Evolutionary conservation across 176 grass and related monocot species (phyloP), one percentile per base, ranked within the genome.

Genomic region (Themeda triandra): DNA sequence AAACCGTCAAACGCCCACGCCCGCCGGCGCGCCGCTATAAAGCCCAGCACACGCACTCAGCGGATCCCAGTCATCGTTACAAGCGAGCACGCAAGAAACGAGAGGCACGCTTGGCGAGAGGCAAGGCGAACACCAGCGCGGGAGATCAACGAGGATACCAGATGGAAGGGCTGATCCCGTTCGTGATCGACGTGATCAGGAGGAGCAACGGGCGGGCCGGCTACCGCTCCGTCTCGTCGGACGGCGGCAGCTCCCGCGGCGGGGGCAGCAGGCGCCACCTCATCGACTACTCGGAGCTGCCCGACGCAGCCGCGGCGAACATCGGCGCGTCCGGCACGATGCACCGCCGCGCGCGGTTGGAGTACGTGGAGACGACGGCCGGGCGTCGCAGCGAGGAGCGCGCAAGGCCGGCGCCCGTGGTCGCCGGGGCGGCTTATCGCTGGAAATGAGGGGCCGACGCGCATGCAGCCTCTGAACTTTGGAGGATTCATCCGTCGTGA

Each of bases 91-190:
- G 51, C 51, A 54, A 54, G 19, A 54, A 6, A 49, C 45, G 45
- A 53, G 49, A 53, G 18, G 17, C 17, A 21, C 17, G 5, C 17
- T 53, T 54, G 51, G 7, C 28, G 46, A 23, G 11, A 25, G 40
- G 28, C 8, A 27, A 30, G 0, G 15, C 45, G 9, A 85, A 3
- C 56, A 24, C 1, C 2, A 19, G 19, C 37, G n/a, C 13, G n/a
- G 4, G 19, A n/a, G 2, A 13, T 51, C 2, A 1, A 12, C 30
- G 37, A 76, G 13, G 39, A 97, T 97, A 35, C 4, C 33, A 35
- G 3, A 41, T 41, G 95, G 92, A 98, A 45, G 95, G 92, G 6
- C 78, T 98, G 88, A 93, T 95, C 80, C 95, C 92, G 30, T 98
- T 94, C 62, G 71, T 98, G 78, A 93, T 95, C 25, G 84, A 88